Evolutionary conservation across 2,329 filamentous ascomycete genomes (phyloP), one percentile per base, ranked within the genome.

Genomic region (Ceratocystiopsis sp.): DNA sequence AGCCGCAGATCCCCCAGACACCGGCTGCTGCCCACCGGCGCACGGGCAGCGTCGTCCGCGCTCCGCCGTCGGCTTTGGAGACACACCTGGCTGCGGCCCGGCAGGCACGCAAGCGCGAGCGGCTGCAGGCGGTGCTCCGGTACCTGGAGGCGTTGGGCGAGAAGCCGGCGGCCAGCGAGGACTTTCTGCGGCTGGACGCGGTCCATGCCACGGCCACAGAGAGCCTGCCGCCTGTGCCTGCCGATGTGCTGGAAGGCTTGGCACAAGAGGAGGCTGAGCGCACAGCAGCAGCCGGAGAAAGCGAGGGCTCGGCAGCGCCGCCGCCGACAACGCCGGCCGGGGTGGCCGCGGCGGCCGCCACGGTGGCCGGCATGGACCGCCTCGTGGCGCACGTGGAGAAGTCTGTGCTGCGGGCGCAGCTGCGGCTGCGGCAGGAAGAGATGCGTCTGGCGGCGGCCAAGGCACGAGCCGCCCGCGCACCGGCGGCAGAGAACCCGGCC

Each of bases 341-440:
- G 25, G 10, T 29, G 25, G 25, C 25, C 25, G 25, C 25, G 25
- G 35, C 35, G 10, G 15, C 33, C 3, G 33, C 42, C 0, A 36
- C 29, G 19, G 40, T 36, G 11, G 35, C 37, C 14, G 55, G 58
- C 2, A 53, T 78, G 1, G 60, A 64, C 40, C 61, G 58, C 1
- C 62, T 73, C 5, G 58, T 72, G 36, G 61, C 65, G 29, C 63
- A 65, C 25, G 57, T 80, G 7, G 73, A 78, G 49, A 76, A 71
- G 52, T 67, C 68, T 0, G 67, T 75, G 4, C 55, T 80, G 32
- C 66, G 68, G 33, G 66, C 75, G 16, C 78, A 75, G 50, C 56
- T 78, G 16, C 59, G 69, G 8, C 61, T 76, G 1, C 65, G 66
- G 48, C 67, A 64, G 41, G 74, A 80, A 52, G 69, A 77, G 52